phyloP scores from a whole-genome alignment of 208 protist genomes.

The Leishmania braziliensis region DNA sequence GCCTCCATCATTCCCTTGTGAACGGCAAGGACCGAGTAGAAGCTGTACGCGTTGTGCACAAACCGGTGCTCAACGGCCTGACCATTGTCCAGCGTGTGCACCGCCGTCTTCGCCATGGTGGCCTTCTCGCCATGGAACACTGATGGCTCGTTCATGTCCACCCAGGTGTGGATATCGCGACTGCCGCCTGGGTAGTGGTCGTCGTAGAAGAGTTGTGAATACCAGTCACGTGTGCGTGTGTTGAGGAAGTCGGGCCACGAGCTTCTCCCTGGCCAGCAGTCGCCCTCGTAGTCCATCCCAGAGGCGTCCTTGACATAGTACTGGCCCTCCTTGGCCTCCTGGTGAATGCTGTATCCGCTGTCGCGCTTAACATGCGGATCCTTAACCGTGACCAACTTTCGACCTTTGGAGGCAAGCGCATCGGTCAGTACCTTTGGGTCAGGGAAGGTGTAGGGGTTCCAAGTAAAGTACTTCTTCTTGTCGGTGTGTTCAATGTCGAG shows the following conservation, averaged over 20 bases:
- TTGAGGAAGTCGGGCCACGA: conserved; percentile 96
- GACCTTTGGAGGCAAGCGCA: conserved; percentile 88
- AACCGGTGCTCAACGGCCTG: conserved; percentile 92
- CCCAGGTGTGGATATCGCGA: conserved; percentile 96
- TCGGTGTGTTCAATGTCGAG: conserved; percentile 99
- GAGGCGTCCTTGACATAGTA: conserved; percentile 91
- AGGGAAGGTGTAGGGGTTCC: conserved; percentile 96
- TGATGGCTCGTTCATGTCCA: conserved; percentile 99
- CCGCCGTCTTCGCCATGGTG: conserved; percentile 94
- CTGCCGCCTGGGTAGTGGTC: conserved; percentile 90
- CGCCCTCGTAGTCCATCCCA: conserved; percentile 90
- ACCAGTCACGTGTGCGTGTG: conserved; percentile 92
- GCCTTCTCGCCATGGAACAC: conserved; percentile 96
- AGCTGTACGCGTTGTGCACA: conserved; percentile 98
- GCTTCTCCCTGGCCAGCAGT: conserved; percentile 97
- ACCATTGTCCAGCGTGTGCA: conserved; percentile 80
- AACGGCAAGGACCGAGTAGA: conserved; percentile 88
- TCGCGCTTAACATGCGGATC: conserved; percentile 98
- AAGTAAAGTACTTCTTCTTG: conserved; percentile 98
- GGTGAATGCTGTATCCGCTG: conserved; percentile 81
- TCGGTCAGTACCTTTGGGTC: conserved; percentile 91
- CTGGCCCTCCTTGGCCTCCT: conserved; percentile 61
- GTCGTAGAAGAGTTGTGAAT: conserved; percentile 89
- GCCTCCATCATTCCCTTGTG: conserved; percentile 88
- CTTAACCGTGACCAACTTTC: conserved; percentile 97